Evolutionary conservation across 2,329 filamentous ascomycete genomes (phyloP), one percentile per base, ranked within the genome.

Genomic region (Ascochyta fabae): DNA sequence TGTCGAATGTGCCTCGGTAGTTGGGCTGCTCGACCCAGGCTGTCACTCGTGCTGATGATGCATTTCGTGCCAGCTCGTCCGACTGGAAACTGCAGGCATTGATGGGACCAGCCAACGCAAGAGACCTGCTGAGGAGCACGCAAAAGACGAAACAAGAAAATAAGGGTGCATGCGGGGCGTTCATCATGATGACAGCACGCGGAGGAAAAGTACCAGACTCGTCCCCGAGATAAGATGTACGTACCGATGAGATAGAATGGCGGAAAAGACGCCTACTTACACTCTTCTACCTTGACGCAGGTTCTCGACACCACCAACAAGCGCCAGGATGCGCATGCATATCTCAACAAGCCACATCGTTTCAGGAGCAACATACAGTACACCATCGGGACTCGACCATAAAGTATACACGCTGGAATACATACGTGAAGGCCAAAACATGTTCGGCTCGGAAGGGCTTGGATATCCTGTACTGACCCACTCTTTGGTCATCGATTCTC

Each of bases 21-120:
- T 60, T 61, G 5, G 56, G 51, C 38, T 62, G 55, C 12, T 55
- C 44, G 3, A 59, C 53, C 62, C 62, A 66, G 22, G 39, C 27
- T 4, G 45, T 52, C 13, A 57, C 47, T 35, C 53, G 48, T 12
- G 43, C 26, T 29, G 41, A 53, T 15, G 16, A 36, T 22, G 15
- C 38, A 26, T 47, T 34, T 9, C 3, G 33, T n/a, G 13, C 33
- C 4, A 31, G 23, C 3, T 19, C n/a, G 23, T 38, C 19, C 6
- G 41, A 33, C 26, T 50, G 36, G 13, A 56, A 29, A 24, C 23
- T 4, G 26, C 52, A 59, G n/a, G 52, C 48, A 36, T 59, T 50
- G 4, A 48, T 3, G 1, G 23, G 27, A n/a, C 40, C 23, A 12
- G 46, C 27, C 2, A 40, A n/a, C 8, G 26, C 44, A 15, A 42